Conservation (phyloP, 192 early-diverging fungal genomes). For the Lobosporangium transversale region DNA sequence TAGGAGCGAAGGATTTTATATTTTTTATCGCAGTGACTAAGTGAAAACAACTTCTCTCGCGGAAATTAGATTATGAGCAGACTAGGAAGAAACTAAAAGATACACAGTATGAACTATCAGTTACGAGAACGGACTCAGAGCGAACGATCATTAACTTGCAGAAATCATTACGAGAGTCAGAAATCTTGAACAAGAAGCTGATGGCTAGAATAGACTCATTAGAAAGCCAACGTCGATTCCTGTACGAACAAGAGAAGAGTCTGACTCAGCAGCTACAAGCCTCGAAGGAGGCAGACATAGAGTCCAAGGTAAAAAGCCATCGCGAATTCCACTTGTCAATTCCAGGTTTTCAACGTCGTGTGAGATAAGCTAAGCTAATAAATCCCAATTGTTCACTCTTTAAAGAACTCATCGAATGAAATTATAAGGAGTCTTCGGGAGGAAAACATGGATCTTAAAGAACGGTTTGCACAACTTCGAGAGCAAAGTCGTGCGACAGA, state of each 20-base stretch:
- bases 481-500: conserved; percentile 33
- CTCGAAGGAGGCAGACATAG: conserved; percentile 19
- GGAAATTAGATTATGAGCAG: conserved; percentile 39
- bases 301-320: conserved; percentile 18
- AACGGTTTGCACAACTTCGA: conserved; percentile 21
- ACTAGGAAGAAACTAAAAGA: conserved; percentile 38
- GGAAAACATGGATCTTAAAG: conserved; percentile 37
- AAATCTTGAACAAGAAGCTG: conserved; percentile 43
- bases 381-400: too few relatives aligned
- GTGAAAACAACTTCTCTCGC: too few relatives aligned
- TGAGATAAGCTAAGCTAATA: too few relatives aligned
- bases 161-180: conserved; percentile 21
- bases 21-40: too few relatives aligned
- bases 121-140: conserved; percentile 41
- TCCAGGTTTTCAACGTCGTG: too few relatives aligned
- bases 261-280: conserved; percentile 18
- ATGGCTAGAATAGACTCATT: conserved; percentile 61
- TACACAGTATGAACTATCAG: conserved; percentile 41
- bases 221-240: conserved; percentile 67
- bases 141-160: conserved; percentile 37
- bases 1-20: too few relatives aligned
- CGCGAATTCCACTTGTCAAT: not conserved
- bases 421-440: conserved; percentile 31
- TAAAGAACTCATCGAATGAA: conserved; percentile 29
- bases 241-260: conserved; percentile 65